A percentile compares a stretch with the other conserved stretches of the same genome.
Evolutionary conservation across 495 filamentous ascomycete species (phyloP).

Genomic region (Polyplosphaeria fusca): DNA sequence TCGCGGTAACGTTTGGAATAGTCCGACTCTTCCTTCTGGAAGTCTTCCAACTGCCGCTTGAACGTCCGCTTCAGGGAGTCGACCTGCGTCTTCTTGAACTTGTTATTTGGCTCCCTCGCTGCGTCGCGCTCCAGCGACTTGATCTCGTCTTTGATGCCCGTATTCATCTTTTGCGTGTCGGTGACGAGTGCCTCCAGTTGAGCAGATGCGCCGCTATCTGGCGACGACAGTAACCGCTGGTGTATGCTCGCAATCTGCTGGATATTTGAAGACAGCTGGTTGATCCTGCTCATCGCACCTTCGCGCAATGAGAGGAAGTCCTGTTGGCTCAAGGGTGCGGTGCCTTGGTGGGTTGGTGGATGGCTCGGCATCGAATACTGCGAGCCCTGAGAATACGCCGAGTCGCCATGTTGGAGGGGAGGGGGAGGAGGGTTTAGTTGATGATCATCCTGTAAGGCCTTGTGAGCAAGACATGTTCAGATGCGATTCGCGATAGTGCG

Average conservation of each 20-base stretch:
- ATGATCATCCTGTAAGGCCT: constrained; percentile 27
- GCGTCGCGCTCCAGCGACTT: constrained; percentile 63
- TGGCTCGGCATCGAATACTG: constrained; percentile 32
- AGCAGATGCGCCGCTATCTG: constrained; percentile 47
- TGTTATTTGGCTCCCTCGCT: constrained; percentile 52
- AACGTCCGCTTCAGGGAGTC: constrained; percentile 63
- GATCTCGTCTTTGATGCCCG: constrained; percentile 64
- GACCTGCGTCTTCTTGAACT: constrained; percentile 60
- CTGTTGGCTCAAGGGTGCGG: constrained; percentile 39
- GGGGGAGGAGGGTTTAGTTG: constrained; percentile 35
- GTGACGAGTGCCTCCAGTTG: constrained; percentile 60
- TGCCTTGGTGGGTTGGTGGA: constrained; percentile 20
- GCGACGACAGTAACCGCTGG: constrained; percentile 55
- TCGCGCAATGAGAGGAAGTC: constrained; percentile 62
- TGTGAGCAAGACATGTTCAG: constrained; percentile 2
- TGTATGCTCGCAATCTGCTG: constrained; percentile 57
- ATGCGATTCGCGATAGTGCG: constrained; percentile 23
- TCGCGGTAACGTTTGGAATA: constrained; percentile 65
- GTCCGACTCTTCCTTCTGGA: constrained; percentile 61
- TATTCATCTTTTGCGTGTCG: constrained; percentile 63
- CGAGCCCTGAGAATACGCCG: constrained; percentile 37
- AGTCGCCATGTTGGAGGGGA: constrained; percentile 31
- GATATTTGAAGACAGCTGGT: constrained; percentile 53
- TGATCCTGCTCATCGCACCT: constrained; percentile 56
- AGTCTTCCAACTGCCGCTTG: constrained; percentile 59